Percentiles rank a stretch among this genome's conserved stretches.
phyloP scores from a whole-genome alignment of 768 basidiomycete genomes.

The Lyophyllum decastes region DNA sequence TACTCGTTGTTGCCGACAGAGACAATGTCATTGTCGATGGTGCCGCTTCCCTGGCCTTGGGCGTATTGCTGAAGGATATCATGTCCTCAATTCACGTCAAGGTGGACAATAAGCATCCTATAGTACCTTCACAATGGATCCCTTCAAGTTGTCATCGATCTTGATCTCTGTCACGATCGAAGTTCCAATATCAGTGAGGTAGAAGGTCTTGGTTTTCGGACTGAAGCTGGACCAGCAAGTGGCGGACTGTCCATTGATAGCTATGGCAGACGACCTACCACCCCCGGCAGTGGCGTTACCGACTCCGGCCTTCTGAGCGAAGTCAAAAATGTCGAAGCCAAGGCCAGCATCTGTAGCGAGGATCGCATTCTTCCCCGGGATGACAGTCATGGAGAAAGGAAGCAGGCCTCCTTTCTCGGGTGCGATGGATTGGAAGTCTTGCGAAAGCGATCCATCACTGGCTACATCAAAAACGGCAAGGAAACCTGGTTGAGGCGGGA shows the following conservation, averaged over 20 bases:
- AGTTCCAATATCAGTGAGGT: constrained; percentile 43
- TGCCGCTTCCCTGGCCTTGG: constrained; percentile 33
- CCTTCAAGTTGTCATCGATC: constrained; percentile 45
- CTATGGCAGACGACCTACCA: constrained; percentile 27
- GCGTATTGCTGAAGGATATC: constrained; percentile 35
- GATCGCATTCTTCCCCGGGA: constrained; percentile 39
- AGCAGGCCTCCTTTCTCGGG: constrained; percentile 43
- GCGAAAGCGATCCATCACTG: constrained; percentile 43
- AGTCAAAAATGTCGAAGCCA: constrained; percentile 40
- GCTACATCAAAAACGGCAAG: constrained; percentile 52
- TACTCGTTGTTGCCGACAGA: constrained; percentile 38
- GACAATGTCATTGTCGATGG: constrained; percentile 43
- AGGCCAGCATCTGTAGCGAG: constrained; percentile 41
- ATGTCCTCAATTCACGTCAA: background rate
- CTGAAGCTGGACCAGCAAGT: constrained; percentile 47
- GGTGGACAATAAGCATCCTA: background rate
- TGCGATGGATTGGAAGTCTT: constrained; percentile 35
- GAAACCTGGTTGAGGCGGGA: constrained; percentile 48
- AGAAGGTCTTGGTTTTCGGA: constrained; percentile 43
- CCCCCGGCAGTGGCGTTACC: constrained; percentile 23
- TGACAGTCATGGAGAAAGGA: constrained; percentile 50
- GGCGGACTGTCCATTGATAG: constrained; percentile 39
- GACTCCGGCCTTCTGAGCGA: constrained; percentile 25
- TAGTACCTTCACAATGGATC: constrained; percentile 42
- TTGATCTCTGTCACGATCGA: constrained; percentile 44